Evolutionary conservation across 2,329 filamentous ascomycete genomes (phyloP), one percentile per base, ranked within the genome.

Genomic region (Triangularia setosa): DNA sequence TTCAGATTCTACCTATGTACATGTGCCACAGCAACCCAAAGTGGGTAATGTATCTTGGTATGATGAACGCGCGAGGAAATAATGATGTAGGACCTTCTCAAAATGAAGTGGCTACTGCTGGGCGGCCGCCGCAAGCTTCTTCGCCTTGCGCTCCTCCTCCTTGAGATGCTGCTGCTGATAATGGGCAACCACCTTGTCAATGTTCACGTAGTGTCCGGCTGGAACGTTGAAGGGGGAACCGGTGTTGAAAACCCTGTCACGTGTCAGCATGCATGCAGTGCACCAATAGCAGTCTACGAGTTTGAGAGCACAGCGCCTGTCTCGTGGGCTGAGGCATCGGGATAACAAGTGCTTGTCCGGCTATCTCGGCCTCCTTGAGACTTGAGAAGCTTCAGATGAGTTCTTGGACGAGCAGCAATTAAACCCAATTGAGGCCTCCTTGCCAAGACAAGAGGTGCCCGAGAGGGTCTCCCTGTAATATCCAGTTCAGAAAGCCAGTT

Each of bases 111-210:
- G 16, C 64, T 74, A 75, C 74, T 79, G 79, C 56, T 66, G 58
- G 7, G 67, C 58, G 65, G 76, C 74, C 58, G 68, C 66, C 2
- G 78, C 78, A 69, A 85, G 67, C 74, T 79, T 83, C 73, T 78
- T 77, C 40, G 76, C 77, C 76, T 87, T 87, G 69, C 81, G 78
- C 70, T 82, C 84, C 75, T 86, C 84, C 64, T 84, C 82, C 64
- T 80, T 80, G 62, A 81, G 71, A 69, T 86, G 80, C 75, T 83
- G 75, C 73, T 83, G 78, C 70, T 78, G 78, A 77, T 84, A 87
- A 76, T 87, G 85, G 72, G 82, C 83, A 16, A 85, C 79, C 27
- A 86, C 79, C 69, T 84, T 77, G 73, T 85, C 83, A 56, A 87
- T 74, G 74, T 84, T 84, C 68, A 78, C 73, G 67, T 79, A 76